Evolutionary conservation across 805 yeast genomes (phyloP).

Genomic region (Zygosaccharomyces rouxii): DNA sequence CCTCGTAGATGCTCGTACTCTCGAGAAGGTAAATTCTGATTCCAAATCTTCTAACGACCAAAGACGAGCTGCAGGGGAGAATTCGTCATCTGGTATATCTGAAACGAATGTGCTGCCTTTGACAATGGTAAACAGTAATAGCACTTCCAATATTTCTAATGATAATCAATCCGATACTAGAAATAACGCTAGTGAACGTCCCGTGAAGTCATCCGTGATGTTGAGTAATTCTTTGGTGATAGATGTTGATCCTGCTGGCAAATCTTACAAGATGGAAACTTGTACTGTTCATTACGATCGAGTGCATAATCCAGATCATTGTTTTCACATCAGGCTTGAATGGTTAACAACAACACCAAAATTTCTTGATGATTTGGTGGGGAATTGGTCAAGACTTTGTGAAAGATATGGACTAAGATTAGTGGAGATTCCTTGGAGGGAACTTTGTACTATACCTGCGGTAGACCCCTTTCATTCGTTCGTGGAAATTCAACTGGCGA

Average conservation of each 20-base stretch:
- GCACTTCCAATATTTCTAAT: slow-evolving; percentile 11
- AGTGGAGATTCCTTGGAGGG: slow-evolving; percentile 91
- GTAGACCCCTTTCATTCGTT: slow-evolving; percentile 86
- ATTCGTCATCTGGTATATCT: slow-evolving; percentile 9
- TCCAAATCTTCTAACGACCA: slow-evolving; percentile 3
- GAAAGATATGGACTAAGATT: slow-evolving; percentile 76
- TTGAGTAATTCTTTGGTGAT: slow-evolving; percentile 62
- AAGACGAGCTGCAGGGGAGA: slow-evolving; percentile 7
- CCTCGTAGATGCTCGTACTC: slow-evolving; percentile 24
- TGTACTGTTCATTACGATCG: slow-evolving; percentile 83
- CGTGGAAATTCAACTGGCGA: slow-evolving; percentile 58
- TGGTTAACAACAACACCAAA: slow-evolving; percentile 92
- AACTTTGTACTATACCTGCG: slow-evolving; percentile 68
- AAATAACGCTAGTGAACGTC: slow-evolving; percentile 2
- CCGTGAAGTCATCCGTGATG: slow-evolving; percentile 39
- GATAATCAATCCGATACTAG: slow-evolving; percentile 13
- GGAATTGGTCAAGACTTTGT: slow-evolving; percentile 74
- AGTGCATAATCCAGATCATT: slow-evolving; percentile 91
- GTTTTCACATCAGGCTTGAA: slow-evolving; percentile 85
- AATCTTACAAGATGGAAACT: slow-evolving; percentile 73
- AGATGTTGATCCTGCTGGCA: slow-evolving; percentile 68
- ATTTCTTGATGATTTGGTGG: slow-evolving; percentile 72
- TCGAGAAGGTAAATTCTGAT: slow-evolving; percentile 14
- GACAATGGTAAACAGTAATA: slow-evolving; percentile 9
- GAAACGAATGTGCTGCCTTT: slow-evolving; percentile 8